Evolutionary conservation across 2,329 filamentous ascomycete genomes (phyloP).

Genomic region (Chaetomium globosum): DNA sequence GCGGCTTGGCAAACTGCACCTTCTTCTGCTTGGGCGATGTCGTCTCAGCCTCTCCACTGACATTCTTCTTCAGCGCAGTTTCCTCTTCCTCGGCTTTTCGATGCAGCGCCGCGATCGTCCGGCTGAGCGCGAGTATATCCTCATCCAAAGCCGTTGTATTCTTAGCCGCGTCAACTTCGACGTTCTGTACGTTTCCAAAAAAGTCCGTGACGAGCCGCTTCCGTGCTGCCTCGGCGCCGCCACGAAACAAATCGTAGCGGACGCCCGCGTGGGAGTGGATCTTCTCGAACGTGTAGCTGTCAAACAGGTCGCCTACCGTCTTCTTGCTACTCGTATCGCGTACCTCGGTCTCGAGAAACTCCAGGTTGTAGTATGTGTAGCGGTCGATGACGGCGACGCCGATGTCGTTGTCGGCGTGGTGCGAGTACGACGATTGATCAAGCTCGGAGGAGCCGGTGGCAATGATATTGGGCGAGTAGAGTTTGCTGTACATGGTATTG

Average conservation of each 20-base stretch:
- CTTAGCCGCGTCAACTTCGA: constrained; percentile 77
- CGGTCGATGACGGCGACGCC: constrained; percentile 97
- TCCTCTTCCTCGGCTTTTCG: constrained; percentile 53
- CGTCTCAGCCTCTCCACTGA: constrained; percentile 35
- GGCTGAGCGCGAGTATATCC: constrained; percentile 76
- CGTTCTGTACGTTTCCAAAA: constrained; percentile 96
- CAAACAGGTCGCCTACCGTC: constrained; percentile 90
- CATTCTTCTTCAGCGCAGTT: constrained; percentile 36
- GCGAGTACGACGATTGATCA: constrained; percentile 94
- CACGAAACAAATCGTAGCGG: constrained; percentile 91
- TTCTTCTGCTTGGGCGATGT: constrained; percentile 40
- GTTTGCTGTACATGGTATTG: constrained; percentile 98
- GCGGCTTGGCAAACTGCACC: constrained; percentile 58
- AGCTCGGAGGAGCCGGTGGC: constrained; percentile 95
- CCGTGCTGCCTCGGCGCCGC: constrained; percentile 75
- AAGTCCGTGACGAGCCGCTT: constrained; percentile 90
- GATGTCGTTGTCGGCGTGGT: constrained; percentile 97
- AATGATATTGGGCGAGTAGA: constrained; percentile 97
- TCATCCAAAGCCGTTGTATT: constrained; percentile 62
- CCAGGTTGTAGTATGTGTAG: constrained; percentile 97
- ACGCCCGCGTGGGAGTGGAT: constrained; percentile 93
- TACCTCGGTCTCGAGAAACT: constrained; percentile 91
- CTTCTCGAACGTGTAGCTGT: constrained; percentile 92
- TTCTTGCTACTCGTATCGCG: constrained; percentile 83
- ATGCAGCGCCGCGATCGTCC: constrained; percentile 61